Evolutionary conservation across 2,329 filamentous ascomycete genomes (phyloP), one percentile per base, ranked within the genome.

Genomic region (Nemania sp.): DNA sequence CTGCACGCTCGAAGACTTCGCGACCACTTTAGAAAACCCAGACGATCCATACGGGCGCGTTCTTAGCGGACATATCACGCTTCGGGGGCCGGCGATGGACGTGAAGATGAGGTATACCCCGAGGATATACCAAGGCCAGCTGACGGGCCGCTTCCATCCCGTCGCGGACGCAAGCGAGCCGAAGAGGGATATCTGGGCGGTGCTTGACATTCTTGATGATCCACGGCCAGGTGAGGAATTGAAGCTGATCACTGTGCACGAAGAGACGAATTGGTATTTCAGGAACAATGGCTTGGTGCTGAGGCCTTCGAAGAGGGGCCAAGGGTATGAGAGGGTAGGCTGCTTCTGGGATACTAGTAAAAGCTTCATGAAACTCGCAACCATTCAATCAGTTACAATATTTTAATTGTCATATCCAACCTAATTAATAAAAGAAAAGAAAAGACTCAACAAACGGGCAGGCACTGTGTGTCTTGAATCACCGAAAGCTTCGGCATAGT

Each of bases 281-380:
- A 23, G 34, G 17, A 45, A 52, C 11, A 39, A 52, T 11, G 41
- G 49, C 41, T 23, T 43, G 20, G 49, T 52, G 5, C 49, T 45
- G 3, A 31, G 2, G 33, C 24, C 17, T 31, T 51, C 40, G 9
- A n/a, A 14, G 15, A 37, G 23, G 26, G 17, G 2, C 2, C 23
- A 22, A 23, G 31, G 31, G 17, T 51, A 45, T 37, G 49, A 51
- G 33, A 31, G 49, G 49, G 45, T 51, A 31, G 49, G 49, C 9
- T 45, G 40, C 24, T 51, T 44, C 22, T 51, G 49, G 49, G 49
- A 39, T n/a, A 24, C 33, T n/a, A 31, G 3, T 3, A 44, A 51
- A 17, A 23, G 14, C 8, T 45, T 39, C 15, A 44, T 51, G 19
- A 39, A 51, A 19, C 7, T 30, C 30, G 31, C 49, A 19, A 22